Evolutionary conservation across 1,284 basidiomycete genomes (phyloP).

Genomic region (Trichosporon sp.): DNA sequence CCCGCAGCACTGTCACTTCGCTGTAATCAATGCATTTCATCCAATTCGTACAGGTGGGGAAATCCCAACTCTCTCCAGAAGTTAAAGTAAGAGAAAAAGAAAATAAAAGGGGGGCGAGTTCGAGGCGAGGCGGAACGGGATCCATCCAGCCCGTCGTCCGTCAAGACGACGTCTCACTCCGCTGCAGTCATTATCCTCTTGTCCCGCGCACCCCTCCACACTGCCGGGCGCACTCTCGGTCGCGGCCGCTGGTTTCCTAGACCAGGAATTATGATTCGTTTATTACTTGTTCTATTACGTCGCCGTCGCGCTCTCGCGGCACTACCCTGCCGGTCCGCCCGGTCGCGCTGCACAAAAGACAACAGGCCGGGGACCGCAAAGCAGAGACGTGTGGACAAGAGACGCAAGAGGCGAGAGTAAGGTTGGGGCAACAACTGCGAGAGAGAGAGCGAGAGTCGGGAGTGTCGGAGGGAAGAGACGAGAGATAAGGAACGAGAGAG

Average conservation of each 20-base stretch:
- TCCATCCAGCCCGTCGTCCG: too few species aligned
- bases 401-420: background rate
- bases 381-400: too few species aligned
- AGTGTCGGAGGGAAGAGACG: background rate
- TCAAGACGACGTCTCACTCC: too few species aligned
- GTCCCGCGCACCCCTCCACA: too few species aligned
- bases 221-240: background rate
- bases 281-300: background rate
- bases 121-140: background rate
- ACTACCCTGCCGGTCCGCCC: background rate
- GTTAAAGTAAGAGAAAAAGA: background rate
- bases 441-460: background rate
- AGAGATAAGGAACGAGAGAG: background rate
- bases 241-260: background rate
- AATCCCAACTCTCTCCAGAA: slow-evolving; percentile 19
- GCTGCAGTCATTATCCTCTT: background rate
- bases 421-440: background rate
- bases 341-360: too few species aligned
- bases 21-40: slow-evolving; percentile 28
- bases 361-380: too few species aligned
- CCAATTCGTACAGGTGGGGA: slow-evolving; percentile 25
- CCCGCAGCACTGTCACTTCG: background rate
- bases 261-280: background rate
- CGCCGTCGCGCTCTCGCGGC: background rate
- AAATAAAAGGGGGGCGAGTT: background rate